Percentiles rank a stretch among this genome's conserved stretches.
phyloP scores from a whole-genome alignment of 2,329 filamentous ascomycete species.

The Plectosphaerella sp. region DNA sequence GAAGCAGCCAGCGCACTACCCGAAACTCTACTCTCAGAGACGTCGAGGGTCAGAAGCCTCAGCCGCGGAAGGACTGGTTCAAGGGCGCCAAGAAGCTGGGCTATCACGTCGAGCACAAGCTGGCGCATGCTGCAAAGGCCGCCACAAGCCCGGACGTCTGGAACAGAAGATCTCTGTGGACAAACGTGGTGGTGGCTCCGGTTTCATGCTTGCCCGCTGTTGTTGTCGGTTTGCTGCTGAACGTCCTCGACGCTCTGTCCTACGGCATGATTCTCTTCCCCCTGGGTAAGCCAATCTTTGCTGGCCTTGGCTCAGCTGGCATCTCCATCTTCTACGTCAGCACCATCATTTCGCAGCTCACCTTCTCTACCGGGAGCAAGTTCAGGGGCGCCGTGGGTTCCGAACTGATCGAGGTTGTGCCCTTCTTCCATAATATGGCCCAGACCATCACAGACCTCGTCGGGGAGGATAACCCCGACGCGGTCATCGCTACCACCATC shows the following conservation, averaged over 20 bases:
- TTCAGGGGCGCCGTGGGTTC: constrained; percentile 92
- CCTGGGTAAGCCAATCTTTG: constrained; percentile 80
- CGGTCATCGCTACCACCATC: constrained; percentile 91
- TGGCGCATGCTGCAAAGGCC: constrained; percentile 20
- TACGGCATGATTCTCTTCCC: constrained; percentile 98
- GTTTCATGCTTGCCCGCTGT: constrained; percentile 76
- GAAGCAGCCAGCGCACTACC: constrained; percentile 17
- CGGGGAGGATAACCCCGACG: constrained; percentile 74
- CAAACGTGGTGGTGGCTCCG: constrained; percentile 61
- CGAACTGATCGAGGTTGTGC: constrained; percentile 97
- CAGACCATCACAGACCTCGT: constrained; percentile 76
- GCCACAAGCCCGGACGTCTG: constrained; percentile 38
- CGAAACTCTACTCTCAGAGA: constrained; percentile 26
- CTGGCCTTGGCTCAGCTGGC: constrained; percentile 81
- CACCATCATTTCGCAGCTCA: constrained; percentile 88
- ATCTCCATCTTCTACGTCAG: constrained; percentile 99
- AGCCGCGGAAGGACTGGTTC: constrained; percentile 26
- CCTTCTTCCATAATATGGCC: constrained; percentile 99
- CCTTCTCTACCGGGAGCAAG: constrained; percentile 81
- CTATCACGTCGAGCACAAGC: constrained; percentile 24
- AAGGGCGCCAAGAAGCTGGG: constrained; percentile 22
- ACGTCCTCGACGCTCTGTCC: constrained; percentile 89
- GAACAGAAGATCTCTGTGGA: constrained; percentile 62
- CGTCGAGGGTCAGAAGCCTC: constrained; percentile 46
- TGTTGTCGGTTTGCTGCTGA: constrained; percentile 81